Percentiles rank a stretch among this genome's conserved stretches.
phyloP scores from a whole-genome alignment of 306 rosid genomes.

The Hippophae rhamnoides region DNA sequence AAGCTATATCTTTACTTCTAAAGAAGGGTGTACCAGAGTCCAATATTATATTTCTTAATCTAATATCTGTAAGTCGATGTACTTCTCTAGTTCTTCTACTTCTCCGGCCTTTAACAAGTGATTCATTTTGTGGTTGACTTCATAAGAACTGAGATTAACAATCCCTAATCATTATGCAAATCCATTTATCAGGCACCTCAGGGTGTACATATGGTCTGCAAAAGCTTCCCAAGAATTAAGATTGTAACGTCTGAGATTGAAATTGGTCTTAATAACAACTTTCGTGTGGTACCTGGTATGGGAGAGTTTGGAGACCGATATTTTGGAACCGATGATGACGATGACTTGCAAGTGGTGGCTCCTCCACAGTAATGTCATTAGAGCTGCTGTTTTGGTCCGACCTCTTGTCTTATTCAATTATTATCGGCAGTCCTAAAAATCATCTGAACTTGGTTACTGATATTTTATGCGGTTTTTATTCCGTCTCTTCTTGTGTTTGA shows the following conservation, averaged over 20 bases:
- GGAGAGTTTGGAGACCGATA: constrained; percentile 98
- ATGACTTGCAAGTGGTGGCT: constrained; percentile 31
- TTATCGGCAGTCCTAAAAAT: constrained; percentile 18
- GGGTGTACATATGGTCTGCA: constrained; percentile 88
- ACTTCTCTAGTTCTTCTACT: neutral
- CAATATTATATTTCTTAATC: constrained; percentile 94
- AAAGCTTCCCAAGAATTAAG: constrained; percentile 82
- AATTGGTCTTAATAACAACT: constrained; percentile 66
- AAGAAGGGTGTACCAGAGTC: constrained; percentile 93
- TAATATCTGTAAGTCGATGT: constrained; percentile 71
- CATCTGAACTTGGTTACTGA: constrained; percentile 21
- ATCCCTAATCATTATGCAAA: constrained; percentile 2
- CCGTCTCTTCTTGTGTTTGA: too few relatives aligned
- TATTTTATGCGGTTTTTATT: constrained; percentile 9
- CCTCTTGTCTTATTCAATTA: constrained; percentile 17
- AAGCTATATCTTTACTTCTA: constrained; percentile 76
- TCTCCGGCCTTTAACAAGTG: neutral
- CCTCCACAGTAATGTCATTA: constrained; percentile 28
- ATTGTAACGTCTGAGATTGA: constrained; percentile 97
- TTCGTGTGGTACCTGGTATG: constrained; percentile 95
- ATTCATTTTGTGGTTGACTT: constrained; percentile 2
- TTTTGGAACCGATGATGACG: constrained; percentile 95
- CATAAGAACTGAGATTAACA: neutral
- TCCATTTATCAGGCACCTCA: constrained; percentile 77
- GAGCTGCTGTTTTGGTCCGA: constrained; percentile 11